Base-by-base conservation (phyloP, 345 rosid genomes). In the Salix purpurea region DNA sequence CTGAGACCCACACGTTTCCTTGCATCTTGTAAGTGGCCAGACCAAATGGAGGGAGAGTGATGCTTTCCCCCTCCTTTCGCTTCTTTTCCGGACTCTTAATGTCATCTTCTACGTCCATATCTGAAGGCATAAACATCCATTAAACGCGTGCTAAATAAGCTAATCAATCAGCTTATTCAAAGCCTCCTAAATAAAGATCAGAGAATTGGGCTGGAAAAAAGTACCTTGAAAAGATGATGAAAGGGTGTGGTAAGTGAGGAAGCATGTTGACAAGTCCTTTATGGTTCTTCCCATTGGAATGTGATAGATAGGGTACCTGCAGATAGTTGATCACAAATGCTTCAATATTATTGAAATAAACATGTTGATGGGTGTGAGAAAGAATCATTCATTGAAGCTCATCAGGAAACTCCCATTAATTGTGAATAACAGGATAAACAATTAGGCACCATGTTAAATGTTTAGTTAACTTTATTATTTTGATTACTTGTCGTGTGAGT, bases 271-370 rank as follows among this genome's bases (percentile, higher is more conserved):
- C 83, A 96, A 81, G 84, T 96, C 99, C 89, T 89, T 92, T 80
- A 96, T 96, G 77, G 98, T 96, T 81, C 96, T 90, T 77, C 97
- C 98, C 99, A 94, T 96, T 21, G 99, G 99, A 71, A 96, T 96
- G 84, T 92, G 99, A 80, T 96, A 96, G 42, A 96, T 96, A 0
- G 99, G 99, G 69, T 96, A 96, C 97, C 97, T 91, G 83, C 54
- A 77, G 2, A 61, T 60, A 15, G 52, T 60, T 68, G 61, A 68
- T 56, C 76, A 58, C 36, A 72, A 69, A 30, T 44, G 46, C 44
- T 42, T n/a, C 50, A 4, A 3, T 12, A 14, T 77, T 24, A 26
- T 2, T 66, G n/a, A n/a, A 1, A 9, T 56, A 9, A n/a, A n/a
- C 62, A 56, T n/a, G 62, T 9, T 3, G 62, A n/a, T n/a, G 62